Evolutionary conservation across 2,329 filamentous ascomycete genomes (phyloP), one percentile per base, ranked within the genome.

Genomic region (Orbilia brochopaga): DNA sequence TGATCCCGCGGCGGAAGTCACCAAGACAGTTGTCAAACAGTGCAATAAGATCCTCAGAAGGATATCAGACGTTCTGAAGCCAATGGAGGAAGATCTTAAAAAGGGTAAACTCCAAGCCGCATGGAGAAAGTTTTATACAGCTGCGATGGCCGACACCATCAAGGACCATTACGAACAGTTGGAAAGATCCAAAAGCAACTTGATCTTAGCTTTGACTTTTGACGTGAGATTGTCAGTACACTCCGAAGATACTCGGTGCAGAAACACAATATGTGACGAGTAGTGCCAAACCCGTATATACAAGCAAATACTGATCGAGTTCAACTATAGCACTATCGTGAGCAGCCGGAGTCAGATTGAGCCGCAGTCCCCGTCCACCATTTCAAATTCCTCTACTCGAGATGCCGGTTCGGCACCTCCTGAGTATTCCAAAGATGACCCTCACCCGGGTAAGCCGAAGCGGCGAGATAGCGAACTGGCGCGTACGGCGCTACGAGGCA

Each of bases 141-240:
- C 60, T 13, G 24, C 46, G 5, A 57, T 42, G 11, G 60, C 55
- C 5, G 56, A 64, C 7, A 44, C 60, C 5, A 64, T 64, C 2
- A 50, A 64, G 40, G 52, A 57, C 13, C 53, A 64, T 35, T 48
- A 32, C 11, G 24, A 27, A 32, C 40, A 42, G 44, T n/a, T 64
- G 32, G 17, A 17, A 7, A 56, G 46, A 53, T 48, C 52, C 2
- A 57, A 57, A 37, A 15, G 11, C 15, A 42, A 32, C 11, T n/a
- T 64, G 27, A 19, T 64, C 11, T 24, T 57, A 8, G 40, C 52
- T 10, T 32, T 64, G 53, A 35, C 46, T 1, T n/a, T 64, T 51
- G 60, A 64, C 40, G 40, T 57, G 13, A 50, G 52, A 56, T 52
- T 42, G 60, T 64, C 17, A 56, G 60, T 57, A 21, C n/a, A 32